Percentiles rank a stretch among this genome's conserved stretches.
Evolutionary conservation across 257 asterid genomes (phyloP).

Genomic region (Ehretia macrophylla): DNA sequence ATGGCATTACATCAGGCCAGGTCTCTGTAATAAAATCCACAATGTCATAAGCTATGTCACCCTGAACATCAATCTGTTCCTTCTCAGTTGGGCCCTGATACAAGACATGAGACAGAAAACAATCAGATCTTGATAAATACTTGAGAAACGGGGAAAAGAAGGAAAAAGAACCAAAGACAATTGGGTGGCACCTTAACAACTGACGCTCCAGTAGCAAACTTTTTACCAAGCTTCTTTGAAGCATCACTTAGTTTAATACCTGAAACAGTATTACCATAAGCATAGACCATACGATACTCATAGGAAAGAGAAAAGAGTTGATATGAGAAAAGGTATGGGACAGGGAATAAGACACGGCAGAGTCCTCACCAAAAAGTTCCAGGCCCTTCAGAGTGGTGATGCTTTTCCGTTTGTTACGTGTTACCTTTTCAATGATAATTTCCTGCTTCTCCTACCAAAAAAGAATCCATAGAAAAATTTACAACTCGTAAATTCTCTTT

Average conservation of each 20-base stretch:
- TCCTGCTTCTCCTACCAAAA: conserved; percentile 78
- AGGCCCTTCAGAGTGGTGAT: conserved; percentile 96
- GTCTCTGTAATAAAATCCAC: conserved; percentile 95
- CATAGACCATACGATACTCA: conserved; percentile 6
- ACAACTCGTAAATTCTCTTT: neutral
- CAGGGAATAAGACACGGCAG: conserved; percentile 6
- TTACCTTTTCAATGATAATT: conserved; percentile 86
- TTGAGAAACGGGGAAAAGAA: conserved; percentile 1
- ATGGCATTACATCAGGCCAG: conserved; percentile 79
- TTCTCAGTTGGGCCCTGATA: conserved; percentile 92
- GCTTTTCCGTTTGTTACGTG: conserved; percentile 90
- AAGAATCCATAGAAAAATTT: neutral
- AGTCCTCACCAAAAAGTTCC: conserved; percentile 72
- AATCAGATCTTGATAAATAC: conserved; percentile 6
- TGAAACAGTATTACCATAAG: conserved; percentile 22
- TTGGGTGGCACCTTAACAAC: conserved; percentile 72
- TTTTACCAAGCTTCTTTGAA: conserved; percentile 94
- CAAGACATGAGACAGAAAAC: conserved; percentile 10
- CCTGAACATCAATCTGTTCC: conserved; percentile 98
- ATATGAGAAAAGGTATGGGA: conserved; percentile 6
- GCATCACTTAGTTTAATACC: conserved; percentile 94
- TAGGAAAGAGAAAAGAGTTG: conserved; percentile 4
- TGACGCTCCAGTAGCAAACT: conserved; percentile 98
- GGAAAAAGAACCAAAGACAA: conserved; percentile 12
- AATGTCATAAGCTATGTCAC: conserved; percentile 91